These are phyloP conservation scores for Anastatica hierochuntica DNA, from an alignment of 345 rosid species.

Conservation along the genomic window DNA sequence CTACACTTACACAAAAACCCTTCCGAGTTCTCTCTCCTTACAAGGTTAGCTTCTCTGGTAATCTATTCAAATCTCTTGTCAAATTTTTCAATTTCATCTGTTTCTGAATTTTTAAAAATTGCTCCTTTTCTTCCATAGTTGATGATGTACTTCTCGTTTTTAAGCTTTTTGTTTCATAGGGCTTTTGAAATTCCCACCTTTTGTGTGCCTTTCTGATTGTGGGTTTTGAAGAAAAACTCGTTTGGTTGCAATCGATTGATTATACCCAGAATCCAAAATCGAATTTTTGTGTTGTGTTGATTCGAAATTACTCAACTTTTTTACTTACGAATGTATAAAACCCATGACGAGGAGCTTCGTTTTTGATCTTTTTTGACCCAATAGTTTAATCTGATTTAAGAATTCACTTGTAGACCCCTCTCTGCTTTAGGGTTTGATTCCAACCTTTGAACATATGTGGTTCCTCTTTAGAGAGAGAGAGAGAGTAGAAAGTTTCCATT, in stretches of 20 bases:
- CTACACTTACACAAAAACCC: neutral
- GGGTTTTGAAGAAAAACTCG: neutral
- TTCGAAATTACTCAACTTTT: neutral
- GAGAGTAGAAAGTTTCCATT: neutral
- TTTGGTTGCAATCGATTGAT: neutral
- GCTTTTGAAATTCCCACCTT: neutral
- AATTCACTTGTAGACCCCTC: neutral
- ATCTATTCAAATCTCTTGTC: neutral
- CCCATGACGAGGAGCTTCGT: neutral
- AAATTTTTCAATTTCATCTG: neutral
- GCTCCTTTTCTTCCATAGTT: neutral
- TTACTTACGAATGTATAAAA: neutral
- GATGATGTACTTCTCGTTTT: neutral
- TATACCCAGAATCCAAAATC: neutral
- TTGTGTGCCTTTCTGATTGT: neutral
- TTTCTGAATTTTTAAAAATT: neutral
- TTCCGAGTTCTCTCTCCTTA: neutral
- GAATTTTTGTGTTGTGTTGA: neutral
- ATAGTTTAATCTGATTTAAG: neutral
- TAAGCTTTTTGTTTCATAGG: neutral
- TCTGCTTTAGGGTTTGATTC: constrained; percentile 9
- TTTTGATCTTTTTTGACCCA: neutral
- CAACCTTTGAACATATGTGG: neutral
- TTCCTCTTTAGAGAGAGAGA: neutral
- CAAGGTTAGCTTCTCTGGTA: constrained; percentile 20